Conservation (phyloP, 129 eudicot genomes). For the Lactuca saligna region DNA sequence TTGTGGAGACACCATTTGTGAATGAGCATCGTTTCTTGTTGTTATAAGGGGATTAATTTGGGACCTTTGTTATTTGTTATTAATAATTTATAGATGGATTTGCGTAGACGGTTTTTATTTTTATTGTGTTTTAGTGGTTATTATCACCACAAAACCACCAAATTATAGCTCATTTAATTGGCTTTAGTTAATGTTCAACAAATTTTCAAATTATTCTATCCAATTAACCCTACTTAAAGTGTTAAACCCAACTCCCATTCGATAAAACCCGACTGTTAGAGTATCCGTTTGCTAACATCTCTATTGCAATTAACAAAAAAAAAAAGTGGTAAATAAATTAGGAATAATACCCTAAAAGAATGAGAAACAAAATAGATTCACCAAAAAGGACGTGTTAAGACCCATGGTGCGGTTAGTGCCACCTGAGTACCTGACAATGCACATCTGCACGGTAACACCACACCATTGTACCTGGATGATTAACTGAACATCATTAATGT, state of each 20-base stretch:
- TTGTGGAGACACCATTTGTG: slow-evolving; percentile 2
- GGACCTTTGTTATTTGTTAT: too few relatives aligned
- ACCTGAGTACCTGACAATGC: too few relatives aligned
- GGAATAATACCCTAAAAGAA: slow-evolving; percentile 16
- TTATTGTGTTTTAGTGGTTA: too few relatives aligned
- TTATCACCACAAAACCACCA: too few relatives aligned
- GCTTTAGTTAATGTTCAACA: too few relatives aligned
- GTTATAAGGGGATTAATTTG: background rate
- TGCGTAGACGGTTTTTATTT: too few relatives aligned
- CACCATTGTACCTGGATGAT: slow-evolving; percentile 67
- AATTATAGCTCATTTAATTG: too few relatives aligned
- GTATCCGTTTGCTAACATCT: slow-evolving; percentile 3
- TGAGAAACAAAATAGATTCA: background rate
- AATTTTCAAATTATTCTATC: too few relatives aligned
- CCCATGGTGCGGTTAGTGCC: too few relatives aligned
- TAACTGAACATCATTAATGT: slow-evolving; percentile 84
- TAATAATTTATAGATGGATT: too few relatives aligned
- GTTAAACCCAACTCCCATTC: background rate
- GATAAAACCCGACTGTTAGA: too few relatives aligned
- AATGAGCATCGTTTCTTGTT: background rate
- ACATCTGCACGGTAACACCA: too few relatives aligned
- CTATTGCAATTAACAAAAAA: slow-evolving; percentile 2
- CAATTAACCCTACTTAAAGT: background rate
- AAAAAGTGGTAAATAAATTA: background rate
- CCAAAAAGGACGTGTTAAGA: background rate